Conservation (phyloP, 257 asterid species). For the Solanum neorickii region DNA sequence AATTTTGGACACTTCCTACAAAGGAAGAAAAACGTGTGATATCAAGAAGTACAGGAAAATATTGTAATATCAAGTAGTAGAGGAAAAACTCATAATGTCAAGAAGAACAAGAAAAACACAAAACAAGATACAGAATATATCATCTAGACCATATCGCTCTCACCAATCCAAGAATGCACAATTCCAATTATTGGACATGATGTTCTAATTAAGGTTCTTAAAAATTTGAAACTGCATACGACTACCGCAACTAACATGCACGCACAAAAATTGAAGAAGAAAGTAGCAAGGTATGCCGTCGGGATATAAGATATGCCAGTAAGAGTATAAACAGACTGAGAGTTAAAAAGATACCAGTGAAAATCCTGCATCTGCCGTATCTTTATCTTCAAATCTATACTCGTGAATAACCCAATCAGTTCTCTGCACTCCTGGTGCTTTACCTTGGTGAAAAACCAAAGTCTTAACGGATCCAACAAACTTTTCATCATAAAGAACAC, state of each 20-base stretch:
- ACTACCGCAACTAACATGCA: not conserved
- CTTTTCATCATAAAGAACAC: conserved; percentile 15
- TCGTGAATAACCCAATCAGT: conserved; percentile 82
- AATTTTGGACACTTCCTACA: not conserved
- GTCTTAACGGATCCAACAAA: conserved; percentile 64
- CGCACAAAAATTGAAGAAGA: not conserved
- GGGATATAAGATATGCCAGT: not conserved
- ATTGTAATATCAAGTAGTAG: not conserved
- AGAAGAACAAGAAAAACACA: not conserved
- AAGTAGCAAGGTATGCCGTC: not conserved
- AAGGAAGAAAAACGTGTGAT: not conserved
- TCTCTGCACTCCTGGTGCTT: conserved; percentile 58
- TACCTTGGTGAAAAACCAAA: conserved; percentile 65
- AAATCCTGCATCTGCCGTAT: conserved; percentile 28
- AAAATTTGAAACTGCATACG: not conserved
- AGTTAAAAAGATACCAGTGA: conserved; percentile 30
- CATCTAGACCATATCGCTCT: not conserved
- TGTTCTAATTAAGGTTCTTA: not conserved
- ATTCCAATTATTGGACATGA: not conserved
- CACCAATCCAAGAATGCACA: not conserved
- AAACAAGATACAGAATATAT: not conserved
- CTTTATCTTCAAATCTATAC: conserved; percentile 38
- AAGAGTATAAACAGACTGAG: not conserved
- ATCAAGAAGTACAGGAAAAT: not conserved
- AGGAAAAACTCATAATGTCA: not conserved